phyloP scores from a whole-genome alignment of 2,329 filamentous ascomycete species.

The Aspergillus sp. region DNA sequence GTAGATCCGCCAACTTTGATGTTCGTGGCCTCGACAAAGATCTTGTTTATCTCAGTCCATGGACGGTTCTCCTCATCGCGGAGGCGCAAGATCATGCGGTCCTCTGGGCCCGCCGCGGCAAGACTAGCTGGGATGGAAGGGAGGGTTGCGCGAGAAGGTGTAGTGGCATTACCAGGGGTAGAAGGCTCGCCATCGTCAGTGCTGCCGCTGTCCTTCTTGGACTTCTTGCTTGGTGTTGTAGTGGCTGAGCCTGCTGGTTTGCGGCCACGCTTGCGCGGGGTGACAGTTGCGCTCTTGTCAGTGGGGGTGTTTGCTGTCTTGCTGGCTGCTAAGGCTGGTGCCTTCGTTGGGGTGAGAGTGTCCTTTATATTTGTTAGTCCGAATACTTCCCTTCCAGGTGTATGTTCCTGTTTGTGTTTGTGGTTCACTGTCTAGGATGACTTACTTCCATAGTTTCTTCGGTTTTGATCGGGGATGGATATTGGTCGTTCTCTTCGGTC shows the following conservation, averaged over 20 bases:
- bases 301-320: not conserved
- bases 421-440: not conserved
- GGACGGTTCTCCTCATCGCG: slow-evolving; percentile 23
- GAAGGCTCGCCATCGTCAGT: not conserved
- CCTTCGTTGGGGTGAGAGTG: not conserved
- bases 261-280: slow-evolving; percentile 24
- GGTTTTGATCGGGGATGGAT: not conserved
- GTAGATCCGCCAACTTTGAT: slow-evolving; percentile 34
- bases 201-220: slow-evolving; percentile 2
- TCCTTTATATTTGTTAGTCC: not conserved
- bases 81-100: slow-evolving; percentile 29
- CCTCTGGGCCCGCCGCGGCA: slow-evolving; percentile 20
- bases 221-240: slow-evolving; percentile 16
- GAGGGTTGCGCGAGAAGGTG: slow-evolving; percentile 9
- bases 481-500: not conserved
- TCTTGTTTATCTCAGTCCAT: slow-evolving; percentile 28
- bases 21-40: slow-evolving; percentile 29
- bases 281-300: not conserved
- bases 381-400: not conserved
- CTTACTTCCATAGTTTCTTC: not conserved
- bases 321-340: not conserved
- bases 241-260: slow-evolving; percentile 13
- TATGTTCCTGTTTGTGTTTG: not conserved
- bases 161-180: not conserved
- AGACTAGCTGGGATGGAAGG: slow-evolving; percentile 23